Percentiles rank a stretch among this genome's conserved stretches.
These are phyloP conservation scores for Stentor coeruleus DNA, from an alignment of 73 alveolate genomes.

Conservation along the genomic window DNA sequence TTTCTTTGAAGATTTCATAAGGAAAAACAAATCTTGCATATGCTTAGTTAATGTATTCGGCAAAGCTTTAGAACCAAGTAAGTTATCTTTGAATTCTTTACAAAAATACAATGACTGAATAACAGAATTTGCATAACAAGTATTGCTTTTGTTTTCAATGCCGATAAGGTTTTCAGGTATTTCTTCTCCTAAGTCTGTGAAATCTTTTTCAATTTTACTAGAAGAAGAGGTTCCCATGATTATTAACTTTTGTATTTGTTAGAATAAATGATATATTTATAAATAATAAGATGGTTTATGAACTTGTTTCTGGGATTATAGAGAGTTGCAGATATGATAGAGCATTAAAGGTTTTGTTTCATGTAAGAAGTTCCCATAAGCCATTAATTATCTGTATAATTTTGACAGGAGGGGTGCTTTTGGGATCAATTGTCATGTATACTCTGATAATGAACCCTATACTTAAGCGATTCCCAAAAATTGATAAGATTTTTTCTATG, in stretches of 20 bases:
- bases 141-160: constrained; percentile 43
- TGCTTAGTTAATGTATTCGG: constrained; percentile 35
- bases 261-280: too few species aligned
- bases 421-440: background rate
- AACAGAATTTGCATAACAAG: constrained; percentile 60
- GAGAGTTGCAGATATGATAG: too few species aligned
- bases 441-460: background rate
- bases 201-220: constrained; percentile 31
- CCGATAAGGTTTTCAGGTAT: constrained; percentile 50
- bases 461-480: background rate
- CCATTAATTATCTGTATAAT: background rate
- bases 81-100: constrained; percentile 36
- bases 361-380: too few species aligned
- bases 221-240: too few species aligned
- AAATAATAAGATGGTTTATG: too few species aligned
- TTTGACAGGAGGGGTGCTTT: background rate
- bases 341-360: too few species aligned
- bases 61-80: constrained; percentile 28
- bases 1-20: constrained; percentile 34
- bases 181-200: constrained; percentile 30
- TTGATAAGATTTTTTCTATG: constrained; percentile 3
- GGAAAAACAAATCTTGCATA: constrained; percentile 36
- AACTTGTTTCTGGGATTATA: too few species aligned
- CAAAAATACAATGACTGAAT: constrained; percentile 44
- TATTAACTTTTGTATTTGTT: too few species aligned